phyloP scores from a whole-genome alignment of 495 filamentous ascomycete species.

The Pyronema domesticum region DNA sequence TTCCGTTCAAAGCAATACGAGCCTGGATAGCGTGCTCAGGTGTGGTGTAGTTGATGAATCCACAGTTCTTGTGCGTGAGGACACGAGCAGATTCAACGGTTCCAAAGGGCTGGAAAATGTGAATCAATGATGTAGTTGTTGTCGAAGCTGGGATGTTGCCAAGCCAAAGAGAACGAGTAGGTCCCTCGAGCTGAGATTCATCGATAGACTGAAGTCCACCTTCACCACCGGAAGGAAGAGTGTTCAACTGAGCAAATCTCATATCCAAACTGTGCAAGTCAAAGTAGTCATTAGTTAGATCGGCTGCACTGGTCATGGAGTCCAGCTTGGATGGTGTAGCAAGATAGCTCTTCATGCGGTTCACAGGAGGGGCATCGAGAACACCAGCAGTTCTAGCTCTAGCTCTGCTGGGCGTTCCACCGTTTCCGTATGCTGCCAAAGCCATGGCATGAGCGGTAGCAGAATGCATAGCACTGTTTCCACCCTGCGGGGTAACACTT shows the following conservation, averaged over 20 bases:
- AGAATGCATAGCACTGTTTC: constrained; percentile 46
- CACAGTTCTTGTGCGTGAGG: constrained; percentile 95
- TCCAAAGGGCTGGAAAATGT: constrained; percentile 82
- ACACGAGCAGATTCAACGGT: constrained; percentile 84
- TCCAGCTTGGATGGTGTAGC: constrained; percentile 70
- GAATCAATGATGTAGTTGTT: constrained; percentile 76
- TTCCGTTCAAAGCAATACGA: constrained; percentile 72
- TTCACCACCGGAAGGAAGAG: constrained; percentile 21
- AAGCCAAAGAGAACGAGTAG: constrained; percentile 88
- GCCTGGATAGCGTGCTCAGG: constrained; percentile 78
- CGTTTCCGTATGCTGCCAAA: constrained; percentile 64
- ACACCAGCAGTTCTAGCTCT: constrained; percentile 81
- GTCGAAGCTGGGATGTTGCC: constrained; percentile 96
- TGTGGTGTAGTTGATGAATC: constrained; percentile 92
- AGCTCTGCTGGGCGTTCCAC: constrained; percentile 47
- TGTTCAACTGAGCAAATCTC: constrained; percentile 16
- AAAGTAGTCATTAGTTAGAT: constrained; percentile 37
- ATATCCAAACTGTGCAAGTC: constrained; percentile 15
- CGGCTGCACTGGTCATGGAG: constrained; percentile 62
- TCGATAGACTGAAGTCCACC: constrained; percentile 22
- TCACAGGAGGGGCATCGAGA: constrained; percentile 61
- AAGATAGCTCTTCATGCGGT: constrained; percentile 57
- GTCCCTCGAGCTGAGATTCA: constrained; percentile 53
- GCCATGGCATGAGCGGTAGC: constrained; percentile 82
- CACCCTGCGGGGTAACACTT: constrained; percentile 12